phyloP scores from a whole-genome alignment of 2,329 filamentous ascomycete genomes.

The Diaporthe ilicicola region DNA sequence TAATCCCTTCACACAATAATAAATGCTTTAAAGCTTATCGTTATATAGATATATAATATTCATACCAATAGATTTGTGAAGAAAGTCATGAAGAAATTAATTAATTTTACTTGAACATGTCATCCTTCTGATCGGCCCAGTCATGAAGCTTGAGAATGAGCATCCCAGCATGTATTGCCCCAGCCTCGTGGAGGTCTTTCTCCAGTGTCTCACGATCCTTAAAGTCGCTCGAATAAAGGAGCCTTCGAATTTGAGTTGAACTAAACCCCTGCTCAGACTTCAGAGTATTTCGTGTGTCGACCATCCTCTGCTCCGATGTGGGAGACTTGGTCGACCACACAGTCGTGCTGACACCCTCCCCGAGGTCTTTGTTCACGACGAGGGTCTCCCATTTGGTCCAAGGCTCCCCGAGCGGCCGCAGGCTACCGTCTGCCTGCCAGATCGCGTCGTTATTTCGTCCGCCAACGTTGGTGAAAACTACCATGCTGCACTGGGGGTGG shows the following conservation, averaged over 20 bases:
- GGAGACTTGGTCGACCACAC: background rate
- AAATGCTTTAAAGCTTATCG: no score
- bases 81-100: no score
- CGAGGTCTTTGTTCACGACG: background rate
- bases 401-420: background rate
- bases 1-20: no score
- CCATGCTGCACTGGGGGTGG: background rate
- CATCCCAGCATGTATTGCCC: background rate
- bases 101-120: background rate
- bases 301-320: background rate
- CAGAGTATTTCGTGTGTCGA: background rate
- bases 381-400: background rate
- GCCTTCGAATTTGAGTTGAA: background rate
- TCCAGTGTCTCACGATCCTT: background rate
- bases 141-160: background rate
- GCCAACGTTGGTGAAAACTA: background rate
- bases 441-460: background rate
- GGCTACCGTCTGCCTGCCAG: background rate
- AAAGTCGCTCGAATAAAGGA: background rate
- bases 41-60: no score
- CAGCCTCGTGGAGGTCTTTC: background rate
- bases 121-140: background rate
- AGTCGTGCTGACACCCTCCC: background rate
- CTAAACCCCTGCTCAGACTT: background rate
- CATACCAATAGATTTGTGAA: no score